Percentiles rank a stretch among this genome's conserved stretches.
These are phyloP conservation scores for Selaginella moellendorffii DNA, from an alignment of 75 land plant genomes.

Conservation along the genomic window DNA sequence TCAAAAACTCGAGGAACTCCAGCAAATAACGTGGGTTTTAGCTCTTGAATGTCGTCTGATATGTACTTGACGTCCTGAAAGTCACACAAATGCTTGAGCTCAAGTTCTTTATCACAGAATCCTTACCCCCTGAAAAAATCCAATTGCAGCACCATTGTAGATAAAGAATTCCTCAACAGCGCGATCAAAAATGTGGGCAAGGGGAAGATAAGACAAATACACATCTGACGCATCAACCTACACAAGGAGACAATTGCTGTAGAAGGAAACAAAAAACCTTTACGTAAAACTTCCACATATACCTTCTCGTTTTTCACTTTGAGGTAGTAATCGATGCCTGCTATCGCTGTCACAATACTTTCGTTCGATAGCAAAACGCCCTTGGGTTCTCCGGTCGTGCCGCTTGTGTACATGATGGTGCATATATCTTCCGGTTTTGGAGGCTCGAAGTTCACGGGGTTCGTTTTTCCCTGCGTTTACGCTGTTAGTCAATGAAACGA, in stretches of 20 bases:
- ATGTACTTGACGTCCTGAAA: conserved; percentile 58
- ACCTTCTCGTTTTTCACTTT: conserved; percentile 82
- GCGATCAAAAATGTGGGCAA: conserved; percentile 95
- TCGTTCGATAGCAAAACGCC: neutral
- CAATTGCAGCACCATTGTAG: conserved; percentile 79
- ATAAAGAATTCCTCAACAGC: conserved; percentile 79
- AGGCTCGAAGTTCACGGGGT: conserved; percentile 38
- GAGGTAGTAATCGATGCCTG: conserved; percentile 49
- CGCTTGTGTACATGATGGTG: conserved; percentile 99
- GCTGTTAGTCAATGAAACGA: neutral
- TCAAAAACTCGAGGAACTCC: conserved; percentile 97
- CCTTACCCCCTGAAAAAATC: conserved; percentile 90
- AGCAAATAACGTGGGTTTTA: conserved; percentile 83
- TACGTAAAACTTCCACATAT: conserved; percentile 1
- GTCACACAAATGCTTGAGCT: neutral
- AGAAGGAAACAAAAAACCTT: neutral
- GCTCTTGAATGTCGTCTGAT: conserved; percentile 64
- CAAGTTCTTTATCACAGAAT: too few relatives aligned
- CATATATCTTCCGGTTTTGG: conserved; percentile 53
- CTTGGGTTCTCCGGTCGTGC: conserved; percentile 94
- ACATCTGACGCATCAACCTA: conserved; percentile 69
- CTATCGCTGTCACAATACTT: conserved; percentile 15
- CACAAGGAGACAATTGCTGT: neutral
- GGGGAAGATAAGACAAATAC: conserved; percentile 80
- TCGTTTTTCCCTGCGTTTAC: conserved; percentile 43